Conservation (phyloP, 1,284 basidiomycete species). For the Marasmius oreades region DNA sequence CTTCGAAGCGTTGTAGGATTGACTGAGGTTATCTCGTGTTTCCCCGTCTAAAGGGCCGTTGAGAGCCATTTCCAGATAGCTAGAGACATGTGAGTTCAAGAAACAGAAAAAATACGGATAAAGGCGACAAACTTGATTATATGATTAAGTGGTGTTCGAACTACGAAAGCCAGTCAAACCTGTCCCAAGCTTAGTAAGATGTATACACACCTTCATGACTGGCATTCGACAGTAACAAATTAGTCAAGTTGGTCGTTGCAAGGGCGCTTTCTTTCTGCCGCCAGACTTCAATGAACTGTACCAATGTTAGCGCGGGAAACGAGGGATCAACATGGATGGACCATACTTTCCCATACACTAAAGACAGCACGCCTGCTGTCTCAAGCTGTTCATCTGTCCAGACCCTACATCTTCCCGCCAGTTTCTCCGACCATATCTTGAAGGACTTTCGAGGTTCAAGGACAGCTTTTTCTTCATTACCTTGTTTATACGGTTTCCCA, state of each 20-base stretch:
- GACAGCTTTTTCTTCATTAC: constrained; percentile 28
- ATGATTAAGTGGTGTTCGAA: constrained; percentile 73
- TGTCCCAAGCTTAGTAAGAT: constrained; percentile 1
- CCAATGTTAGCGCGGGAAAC: not conserved
- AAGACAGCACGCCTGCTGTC: constrained; percentile 80
- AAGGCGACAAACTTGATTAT: constrained; percentile 71
- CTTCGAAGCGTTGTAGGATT: constrained; percentile 82
- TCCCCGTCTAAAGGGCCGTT: constrained; percentile 77
- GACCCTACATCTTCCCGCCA: constrained; percentile 66
- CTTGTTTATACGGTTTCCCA: constrained; percentile 66
- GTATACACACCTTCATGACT: constrained; percentile 70
- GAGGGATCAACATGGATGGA: not conserved
- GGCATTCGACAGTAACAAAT: constrained; percentile 82
- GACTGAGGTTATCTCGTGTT: constrained; percentile 76
- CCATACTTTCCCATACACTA: constrained; percentile 77
- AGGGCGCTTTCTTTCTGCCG: constrained; percentile 80
- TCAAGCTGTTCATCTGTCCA: constrained; percentile 91
- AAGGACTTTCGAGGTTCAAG: constrained; percentile 81
- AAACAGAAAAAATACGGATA: no score
- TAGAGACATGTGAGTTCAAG: constrained; percentile 24
- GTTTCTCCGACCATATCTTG: constrained; percentile 79
- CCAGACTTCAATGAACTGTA: constrained; percentile 85
- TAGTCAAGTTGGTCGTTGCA: constrained; percentile 76
- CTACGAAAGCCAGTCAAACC: constrained; percentile 29
- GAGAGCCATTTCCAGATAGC: constrained; percentile 84